Percentiles rank a stretch among this genome's conserved stretches.
phyloP scores from a whole-genome alignment of 108 stramenopile species.

The Epipyxis sp. region DNA sequence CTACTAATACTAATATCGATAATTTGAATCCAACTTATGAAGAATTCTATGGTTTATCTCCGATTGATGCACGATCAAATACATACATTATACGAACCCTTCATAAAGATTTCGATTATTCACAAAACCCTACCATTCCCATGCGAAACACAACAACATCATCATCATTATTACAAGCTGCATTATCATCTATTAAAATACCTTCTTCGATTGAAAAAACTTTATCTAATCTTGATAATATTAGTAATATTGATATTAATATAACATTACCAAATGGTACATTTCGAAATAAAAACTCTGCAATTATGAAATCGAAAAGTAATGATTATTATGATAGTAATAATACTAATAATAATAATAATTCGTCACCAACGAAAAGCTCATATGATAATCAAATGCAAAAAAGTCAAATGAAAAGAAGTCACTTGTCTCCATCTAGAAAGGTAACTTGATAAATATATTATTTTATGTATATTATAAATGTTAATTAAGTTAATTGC shows the following conservation, averaged over 20 bases:
- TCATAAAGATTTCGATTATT: slow-evolving; percentile 24
- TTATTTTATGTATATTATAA: too few relatives aligned
- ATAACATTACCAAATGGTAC: background rate
- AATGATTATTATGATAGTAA: too few relatives aligned
- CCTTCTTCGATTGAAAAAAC: background rate
- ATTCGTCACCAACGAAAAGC: too few relatives aligned
- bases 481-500: too few relatives aligned
- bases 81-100: slow-evolving; percentile 7
- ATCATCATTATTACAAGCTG: background rate
- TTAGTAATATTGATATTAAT: background rate
- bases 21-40: background rate
- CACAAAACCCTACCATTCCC: background rate
- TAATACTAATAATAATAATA: too few relatives aligned
- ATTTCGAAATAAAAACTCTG: background rate
- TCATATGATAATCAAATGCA: too few relatives aligned
- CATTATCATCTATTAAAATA: background rate
- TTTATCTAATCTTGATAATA: slow-evolving; percentile 5
- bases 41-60: slow-evolving; percentile 23
- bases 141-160: background rate
- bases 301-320: background rate
- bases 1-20: background rate
- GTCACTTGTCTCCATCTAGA: too few relatives aligned
- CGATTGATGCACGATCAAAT: background rate
- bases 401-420: too few relatives aligned
- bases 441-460: too few relatives aligned